phyloP scores from a whole-genome alignment of 306 rosid species.

The Carpinus fangiana region DNA sequence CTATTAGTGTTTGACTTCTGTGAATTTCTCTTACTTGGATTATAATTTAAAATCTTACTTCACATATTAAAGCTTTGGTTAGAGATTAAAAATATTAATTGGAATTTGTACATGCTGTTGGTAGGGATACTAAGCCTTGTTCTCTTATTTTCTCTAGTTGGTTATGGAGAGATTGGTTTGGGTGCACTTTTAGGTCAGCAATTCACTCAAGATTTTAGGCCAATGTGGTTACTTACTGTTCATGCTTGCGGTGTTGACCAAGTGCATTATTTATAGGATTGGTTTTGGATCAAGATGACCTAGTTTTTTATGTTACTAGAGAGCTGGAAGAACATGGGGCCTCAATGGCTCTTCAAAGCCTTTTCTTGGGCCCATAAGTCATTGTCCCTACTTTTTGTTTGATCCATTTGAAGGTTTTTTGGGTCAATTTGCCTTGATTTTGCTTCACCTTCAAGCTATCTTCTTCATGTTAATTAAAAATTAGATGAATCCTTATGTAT shows the following conservation, averaged over 20 bases:
- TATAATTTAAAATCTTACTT: not conserved
- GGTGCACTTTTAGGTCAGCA: not conserved
- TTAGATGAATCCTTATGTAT: conserved; percentile 11
- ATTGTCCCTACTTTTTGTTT: not conserved
- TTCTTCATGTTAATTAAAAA: conserved; percentile 3
- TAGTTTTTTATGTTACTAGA: not conserved
- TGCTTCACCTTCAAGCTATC: conserved; percentile 35
- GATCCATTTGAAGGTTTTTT: not conserved
- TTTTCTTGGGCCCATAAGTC: not conserved
- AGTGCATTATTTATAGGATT: not conserved
- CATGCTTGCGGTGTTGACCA: not conserved
- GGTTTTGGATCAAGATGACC: not conserved
- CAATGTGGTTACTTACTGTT: not conserved
- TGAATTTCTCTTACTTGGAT: not conserved
- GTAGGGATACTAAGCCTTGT: not conserved
- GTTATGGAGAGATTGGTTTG: not conserved
- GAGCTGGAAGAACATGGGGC: not conserved
- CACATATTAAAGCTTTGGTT: not conserved
- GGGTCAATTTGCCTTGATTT: not conserved
- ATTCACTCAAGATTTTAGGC: not conserved
- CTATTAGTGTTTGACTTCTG: not conserved
- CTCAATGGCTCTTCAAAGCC: not conserved
- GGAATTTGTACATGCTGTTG: not conserved
- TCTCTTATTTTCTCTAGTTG: not conserved
- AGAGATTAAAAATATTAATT: not conserved